phyloP scores from a whole-genome alignment of 306 rosid species.

The Phaseolus lunatus region DNA sequence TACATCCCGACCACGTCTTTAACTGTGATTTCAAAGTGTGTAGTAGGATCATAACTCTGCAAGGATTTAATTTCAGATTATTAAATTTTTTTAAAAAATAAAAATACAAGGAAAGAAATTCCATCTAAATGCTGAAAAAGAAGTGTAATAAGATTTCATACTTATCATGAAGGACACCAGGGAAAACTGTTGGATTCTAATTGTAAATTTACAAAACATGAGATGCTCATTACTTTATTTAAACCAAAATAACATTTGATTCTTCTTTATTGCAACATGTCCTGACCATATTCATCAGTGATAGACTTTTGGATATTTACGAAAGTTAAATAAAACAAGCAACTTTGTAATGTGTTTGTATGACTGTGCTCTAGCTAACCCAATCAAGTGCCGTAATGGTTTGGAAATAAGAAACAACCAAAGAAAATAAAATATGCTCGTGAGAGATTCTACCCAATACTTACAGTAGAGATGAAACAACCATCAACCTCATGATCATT shows the following conservation, averaged over 20 bases:
- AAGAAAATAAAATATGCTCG: neutral
- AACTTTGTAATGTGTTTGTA: constrained; percentile 1
- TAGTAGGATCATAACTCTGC: constrained; percentile 85
- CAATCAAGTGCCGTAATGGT: constrained; percentile 19
- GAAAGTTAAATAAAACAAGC: neutral
- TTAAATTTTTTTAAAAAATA: constrained; percentile 12
- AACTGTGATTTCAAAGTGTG: constrained; percentile 88
- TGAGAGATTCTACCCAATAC: constrained; percentile 50
- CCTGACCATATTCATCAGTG: neutral
- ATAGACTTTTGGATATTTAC: neutral
- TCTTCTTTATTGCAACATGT: neutral
- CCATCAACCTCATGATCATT: constrained; percentile 63
- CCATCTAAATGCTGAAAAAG: neutral
- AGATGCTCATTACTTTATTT: neutral
- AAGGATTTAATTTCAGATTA: constrained; percentile 40
- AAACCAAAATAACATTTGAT: constrained; percentile 1
- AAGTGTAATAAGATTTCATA: constrained; percentile 24
- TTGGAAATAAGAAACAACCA: constrained; percentile 3
- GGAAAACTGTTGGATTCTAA: neutral
- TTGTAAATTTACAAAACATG: neutral
- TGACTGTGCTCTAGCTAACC: neutral
- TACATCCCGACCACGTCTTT: constrained; percentile 71
- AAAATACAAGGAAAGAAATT: constrained; percentile 33
- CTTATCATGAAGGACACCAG: constrained; percentile 8
- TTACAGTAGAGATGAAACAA: constrained; percentile 82